phyloP scores from a whole-genome alignment of 495 filamentous ascomycete genomes.

The Penicillium salamii region DNA sequence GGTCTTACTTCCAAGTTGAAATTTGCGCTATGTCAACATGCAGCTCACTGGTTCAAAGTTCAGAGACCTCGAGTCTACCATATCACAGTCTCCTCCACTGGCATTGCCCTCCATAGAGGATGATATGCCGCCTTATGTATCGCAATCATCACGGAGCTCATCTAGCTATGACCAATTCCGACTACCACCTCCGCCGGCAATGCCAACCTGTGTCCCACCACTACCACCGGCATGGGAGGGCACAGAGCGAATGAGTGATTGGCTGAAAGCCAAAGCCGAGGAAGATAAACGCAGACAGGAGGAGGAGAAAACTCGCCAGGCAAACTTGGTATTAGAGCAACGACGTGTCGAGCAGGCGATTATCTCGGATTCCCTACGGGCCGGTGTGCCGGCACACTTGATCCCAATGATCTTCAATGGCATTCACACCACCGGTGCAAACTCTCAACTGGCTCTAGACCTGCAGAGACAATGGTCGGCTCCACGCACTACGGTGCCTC shows the following conservation, averaged over 20 bases:
- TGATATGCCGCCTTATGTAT: neutral
- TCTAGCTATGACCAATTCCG: slow-evolving; percentile 3
- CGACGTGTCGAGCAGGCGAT: slow-evolving; percentile 82
- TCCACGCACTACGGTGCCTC: neutral
- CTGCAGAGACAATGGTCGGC: slow-evolving; percentile 50
- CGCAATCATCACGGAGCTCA: neutral
- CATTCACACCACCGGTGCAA: slow-evolving; percentile 61
- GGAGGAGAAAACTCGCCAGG: slow-evolving; percentile 84
- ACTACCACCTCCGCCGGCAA: slow-evolving; percentile 34
- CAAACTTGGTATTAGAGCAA: slow-evolving; percentile 72
- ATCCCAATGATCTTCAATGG: slow-evolving; percentile 88
- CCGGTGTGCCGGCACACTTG: slow-evolving; percentile 81
- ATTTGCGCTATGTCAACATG: too few relatives aligned
- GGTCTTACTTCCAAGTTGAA: too few relatives aligned
- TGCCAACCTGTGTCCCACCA: slow-evolving; percentile 55
- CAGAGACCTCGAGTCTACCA: too few relatives aligned
- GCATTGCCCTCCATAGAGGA: neutral
- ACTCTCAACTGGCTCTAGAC: slow-evolving; percentile 60
- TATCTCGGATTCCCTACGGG: slow-evolving; percentile 72
- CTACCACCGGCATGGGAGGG: slow-evolving; percentile 71
- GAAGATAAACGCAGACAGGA: slow-evolving; percentile 83
- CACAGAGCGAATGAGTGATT: slow-evolving; percentile 78
- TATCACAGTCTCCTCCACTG: too few relatives aligned
- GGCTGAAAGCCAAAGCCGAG: slow-evolving; percentile 79
- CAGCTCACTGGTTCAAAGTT: too few relatives aligned